Evolutionary conservation across 306 rosid species (phyloP), one percentile per base, ranked within the genome.

Genomic region (Prunus kanzakura): DNA sequence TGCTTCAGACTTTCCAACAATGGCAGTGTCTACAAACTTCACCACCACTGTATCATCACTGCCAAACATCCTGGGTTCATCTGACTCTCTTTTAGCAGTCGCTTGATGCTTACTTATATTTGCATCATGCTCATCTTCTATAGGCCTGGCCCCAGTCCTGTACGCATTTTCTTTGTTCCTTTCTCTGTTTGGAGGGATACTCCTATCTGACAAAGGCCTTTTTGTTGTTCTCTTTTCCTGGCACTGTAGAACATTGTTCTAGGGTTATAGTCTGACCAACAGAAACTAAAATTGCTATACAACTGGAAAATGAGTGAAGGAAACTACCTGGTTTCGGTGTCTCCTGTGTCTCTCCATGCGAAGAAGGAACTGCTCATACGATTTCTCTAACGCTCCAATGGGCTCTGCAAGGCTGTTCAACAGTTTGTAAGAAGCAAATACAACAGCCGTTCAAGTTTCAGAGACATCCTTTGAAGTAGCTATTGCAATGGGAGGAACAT

Each of bases 401-500:
- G 97, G 98, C 79, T 94, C 97, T 60, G 96, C 98, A 80, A 89
- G 93, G 75, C 98, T 94, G 81, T 54, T 77, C 47, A 74, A 79
- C 64, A 75, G 64, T 68, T 72, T 55, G 47, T 68, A 64, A 52
- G n/a, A 75, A 6, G 78, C 35, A 43, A 81, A 78, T 19, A 76
- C 30, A 32, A 32, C 38, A 32, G 38, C 38, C 13, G 47, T 14
- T 67, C 64, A 82, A 79, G 67, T 50, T 75, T 61, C 72, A 64
- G 5, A 54, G 73, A 47, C 38, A 71, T 22, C 67, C 25, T 69
- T 19, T 46, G 5, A 61, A 30, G 29, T 51, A 69, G 64, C 61
- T 35, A 15, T 32, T 20, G 29, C n/a, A 47, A 65, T 38, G 8
- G 13, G 49, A 38, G 14, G 67, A 62, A 38, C 8, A 25, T 18